Evolutionary conservation across 2,329 filamentous ascomycete species (phyloP).

Genomic region (Cercospora berteroae): DNA sequence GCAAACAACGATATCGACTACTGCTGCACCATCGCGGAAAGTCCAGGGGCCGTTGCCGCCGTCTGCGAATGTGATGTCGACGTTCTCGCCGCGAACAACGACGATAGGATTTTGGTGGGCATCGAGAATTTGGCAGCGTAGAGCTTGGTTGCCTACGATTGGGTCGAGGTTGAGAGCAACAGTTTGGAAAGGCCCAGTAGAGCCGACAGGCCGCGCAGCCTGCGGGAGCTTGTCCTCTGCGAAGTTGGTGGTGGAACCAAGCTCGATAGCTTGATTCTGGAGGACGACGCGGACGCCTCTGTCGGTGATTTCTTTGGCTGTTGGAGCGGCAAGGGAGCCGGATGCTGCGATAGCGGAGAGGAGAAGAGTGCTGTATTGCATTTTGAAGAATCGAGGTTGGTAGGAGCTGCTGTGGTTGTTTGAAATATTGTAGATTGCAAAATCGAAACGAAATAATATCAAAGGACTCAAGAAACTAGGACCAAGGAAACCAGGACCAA

Average conservation of each 20-base stretch:
- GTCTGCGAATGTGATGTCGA: conserved; percentile 19
- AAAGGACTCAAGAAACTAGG: conserved; percentile 7
- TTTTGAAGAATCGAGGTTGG: conserved; percentile 17
- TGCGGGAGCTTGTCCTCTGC: conserved; percentile 11
- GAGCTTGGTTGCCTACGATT: conserved; percentile 11
- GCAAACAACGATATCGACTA: conserved; percentile 16
- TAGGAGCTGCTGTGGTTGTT: neutral
- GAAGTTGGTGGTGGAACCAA: conserved; percentile 17
- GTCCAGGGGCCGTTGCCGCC: conserved; percentile 17
- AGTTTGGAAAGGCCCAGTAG: conserved; percentile 14
- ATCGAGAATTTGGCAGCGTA: conserved; percentile 23
- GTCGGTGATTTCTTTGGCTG: conserved; percentile 1
- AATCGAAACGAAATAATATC: neutral
- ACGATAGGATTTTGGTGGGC: conserved; percentile 13
- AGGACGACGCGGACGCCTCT: conserved; percentile 18
- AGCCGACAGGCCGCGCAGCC: conserved; percentile 9
- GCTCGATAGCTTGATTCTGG: neutral
- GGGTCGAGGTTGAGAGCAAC: conserved; percentile 18
- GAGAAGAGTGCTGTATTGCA: conserved; percentile 19
- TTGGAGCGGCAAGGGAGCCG: conserved; percentile 15
- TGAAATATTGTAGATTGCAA: neutral
- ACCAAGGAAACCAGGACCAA: conserved; percentile 7
- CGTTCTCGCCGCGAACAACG: conserved; percentile 12
- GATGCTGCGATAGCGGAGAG: conserved; percentile 17
- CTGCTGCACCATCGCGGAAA: conserved; percentile 11